Percentiles rank a stretch among this genome's conserved stretches.
These are phyloP conservation scores for Colletotrichum sidae DNA, from an alignment of 2,329 filamentous ascomycete genomes.

Conservation along the genomic window DNA sequence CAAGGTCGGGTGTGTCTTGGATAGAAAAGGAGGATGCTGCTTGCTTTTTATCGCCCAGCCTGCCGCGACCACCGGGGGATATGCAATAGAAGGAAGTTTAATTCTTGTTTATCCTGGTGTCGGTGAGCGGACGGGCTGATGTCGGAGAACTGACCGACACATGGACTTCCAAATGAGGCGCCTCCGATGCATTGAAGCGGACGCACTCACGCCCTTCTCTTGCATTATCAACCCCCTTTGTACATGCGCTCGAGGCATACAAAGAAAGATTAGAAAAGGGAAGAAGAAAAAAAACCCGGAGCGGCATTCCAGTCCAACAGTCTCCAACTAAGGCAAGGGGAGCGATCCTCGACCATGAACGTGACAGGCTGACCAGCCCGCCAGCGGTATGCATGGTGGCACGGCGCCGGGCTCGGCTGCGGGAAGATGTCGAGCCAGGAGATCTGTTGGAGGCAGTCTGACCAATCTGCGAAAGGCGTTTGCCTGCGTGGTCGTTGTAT, in stretches of 20 bases:
- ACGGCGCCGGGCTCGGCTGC: conserved; percentile 27
- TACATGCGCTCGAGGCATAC: background rate
- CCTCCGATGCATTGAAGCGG: conserved; percentile 25
- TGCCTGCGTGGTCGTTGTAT: conserved; percentile 5
- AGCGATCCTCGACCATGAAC: conserved; percentile 14
- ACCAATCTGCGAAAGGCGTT: conserved; percentile 18
- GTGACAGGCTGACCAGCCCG: conserved; percentile 31
- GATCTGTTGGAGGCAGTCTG: background rate
- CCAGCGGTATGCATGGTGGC: conserved; percentile 12
- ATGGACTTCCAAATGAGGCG: conserved; percentile 21
- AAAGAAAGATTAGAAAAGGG: conserved; percentile 1
- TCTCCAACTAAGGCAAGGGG: conserved; percentile 12
- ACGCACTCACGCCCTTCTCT: conserved; percentile 15
- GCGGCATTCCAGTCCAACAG: conserved; percentile 23
- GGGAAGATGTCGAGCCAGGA: background rate
- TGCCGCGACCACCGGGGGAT: conserved; percentile 5
- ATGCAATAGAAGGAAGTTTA: conserved; percentile 20
- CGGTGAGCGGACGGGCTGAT: conserved; percentile 22
- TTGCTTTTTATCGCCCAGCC: conserved; percentile 21
- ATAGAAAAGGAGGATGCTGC: conserved; percentile 10
- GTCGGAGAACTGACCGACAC: conserved; percentile 24
- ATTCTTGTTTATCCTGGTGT: conserved; percentile 15
- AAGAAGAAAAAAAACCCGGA: conserved; percentile 1
- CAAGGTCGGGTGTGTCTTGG: conserved; percentile 1
- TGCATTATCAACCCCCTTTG: conserved; percentile 9